These are phyloP conservation scores for Pyrenula massariospora DNA, from an alignment of 495 filamentous ascomycete species.

Conservation along the genomic window DNA sequence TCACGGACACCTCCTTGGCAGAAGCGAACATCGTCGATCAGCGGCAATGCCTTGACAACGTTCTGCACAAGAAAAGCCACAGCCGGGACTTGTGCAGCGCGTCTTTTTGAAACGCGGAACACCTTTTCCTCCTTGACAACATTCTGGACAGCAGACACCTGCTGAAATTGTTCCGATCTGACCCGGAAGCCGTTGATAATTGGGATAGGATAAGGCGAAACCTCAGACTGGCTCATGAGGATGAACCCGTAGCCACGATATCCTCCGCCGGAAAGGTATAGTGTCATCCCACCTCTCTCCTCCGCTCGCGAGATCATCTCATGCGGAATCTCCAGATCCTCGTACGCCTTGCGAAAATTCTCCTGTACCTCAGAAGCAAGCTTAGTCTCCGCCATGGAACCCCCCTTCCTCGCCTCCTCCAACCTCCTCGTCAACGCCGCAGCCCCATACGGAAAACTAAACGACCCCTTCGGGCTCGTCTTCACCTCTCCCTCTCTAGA, in stretches of 20 bases:
- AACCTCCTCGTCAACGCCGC: slow-evolving; percentile 62
- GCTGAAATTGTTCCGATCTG: slow-evolving; percentile 44
- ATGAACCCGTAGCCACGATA: slow-evolving; percentile 87
- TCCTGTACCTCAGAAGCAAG: slow-evolving; percentile 45
- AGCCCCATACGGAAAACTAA: slow-evolving; percentile 74
- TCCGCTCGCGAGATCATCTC: slow-evolving; percentile 29
- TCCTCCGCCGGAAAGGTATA: slow-evolving; percentile 83
- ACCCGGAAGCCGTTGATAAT: slow-evolving; percentile 74
- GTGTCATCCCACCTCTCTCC: slow-evolving; percentile 45
- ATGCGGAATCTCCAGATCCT: slow-evolving; percentile 41
- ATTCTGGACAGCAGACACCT: slow-evolving; percentile 45
- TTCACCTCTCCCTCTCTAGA: slow-evolving; percentile 38
- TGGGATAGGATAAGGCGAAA: slow-evolving; percentile 71
- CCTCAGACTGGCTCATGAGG: slow-evolving; percentile 53
- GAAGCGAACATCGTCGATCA: slow-evolving; percentile 64
- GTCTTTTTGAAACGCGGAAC: slow-evolving; percentile 73
- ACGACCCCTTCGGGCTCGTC: slow-evolving; percentile 32
- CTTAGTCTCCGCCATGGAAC: slow-evolving; percentile 17
- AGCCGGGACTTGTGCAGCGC: slow-evolving; percentile 71
- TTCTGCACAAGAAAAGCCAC: slow-evolving; percentile 68
- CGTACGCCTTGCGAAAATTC: slow-evolving; percentile 51
- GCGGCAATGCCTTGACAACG: slow-evolving; percentile 55
- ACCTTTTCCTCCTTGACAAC: slow-evolving; percentile 38
- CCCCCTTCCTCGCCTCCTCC: slow-evolving; percentile 21
- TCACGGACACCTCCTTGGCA: slow-evolving; percentile 81